Percentiles rank a stretch among this genome's conserved stretches.
These are phyloP conservation scores for Penicillium pulvis DNA, from an alignment of 495 filamentous ascomycete species.

Conservation along the genomic window DNA sequence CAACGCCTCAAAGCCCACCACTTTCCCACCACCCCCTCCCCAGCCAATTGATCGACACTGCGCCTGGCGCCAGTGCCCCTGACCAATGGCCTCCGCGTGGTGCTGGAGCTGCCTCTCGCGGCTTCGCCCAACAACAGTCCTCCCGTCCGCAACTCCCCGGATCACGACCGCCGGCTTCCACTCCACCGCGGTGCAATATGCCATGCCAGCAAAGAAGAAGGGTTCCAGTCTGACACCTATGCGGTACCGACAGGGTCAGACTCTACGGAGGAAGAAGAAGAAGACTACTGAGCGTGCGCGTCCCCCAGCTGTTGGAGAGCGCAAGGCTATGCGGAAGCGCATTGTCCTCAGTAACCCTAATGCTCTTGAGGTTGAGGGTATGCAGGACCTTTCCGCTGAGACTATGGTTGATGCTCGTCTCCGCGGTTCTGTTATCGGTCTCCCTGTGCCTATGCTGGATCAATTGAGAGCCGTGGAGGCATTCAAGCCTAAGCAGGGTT, in stretches of 20 bases:
- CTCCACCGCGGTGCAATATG: constrained; percentile 42
- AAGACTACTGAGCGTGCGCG: constrained; percentile 39
- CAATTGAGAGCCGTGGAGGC: constrained; percentile 78
- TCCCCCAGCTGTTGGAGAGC: constrained; percentile 71
- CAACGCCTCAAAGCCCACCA: constrained; percentile 17
- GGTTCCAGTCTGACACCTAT: constrained; percentile 18
- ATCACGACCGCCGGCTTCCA: constrained; percentile 47
- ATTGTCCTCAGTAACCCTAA: constrained; percentile 93
- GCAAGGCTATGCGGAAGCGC: constrained; percentile 82
- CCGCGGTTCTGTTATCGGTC: constrained; percentile 64
- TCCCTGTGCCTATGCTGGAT: constrained; percentile 73
- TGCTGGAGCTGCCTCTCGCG: constrained; percentile 68
- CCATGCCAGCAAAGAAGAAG: constrained; percentile 45
- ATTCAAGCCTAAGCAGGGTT: constrained; percentile 89
- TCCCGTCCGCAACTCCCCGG: constrained; percentile 37
- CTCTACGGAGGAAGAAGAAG: constrained; percentile 53
- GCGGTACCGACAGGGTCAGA: constrained; percentile 43
- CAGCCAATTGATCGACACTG: constrained; percentile 40
- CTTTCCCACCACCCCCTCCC: constrained; percentile 28
- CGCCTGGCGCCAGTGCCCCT: constrained; percentile 37
- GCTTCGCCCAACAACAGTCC: constrained; percentile 48
- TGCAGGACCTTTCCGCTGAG: constrained; percentile 60
- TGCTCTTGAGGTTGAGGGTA: constrained; percentile 70
- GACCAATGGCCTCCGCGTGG: constrained; percentile 64
- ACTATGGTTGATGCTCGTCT: constrained; percentile 55